Evolutionary conservation across 225 moss, liverwort and hornwort species (phyloP).

Genomic region (Rhytidiadelphus loreus): DNA sequence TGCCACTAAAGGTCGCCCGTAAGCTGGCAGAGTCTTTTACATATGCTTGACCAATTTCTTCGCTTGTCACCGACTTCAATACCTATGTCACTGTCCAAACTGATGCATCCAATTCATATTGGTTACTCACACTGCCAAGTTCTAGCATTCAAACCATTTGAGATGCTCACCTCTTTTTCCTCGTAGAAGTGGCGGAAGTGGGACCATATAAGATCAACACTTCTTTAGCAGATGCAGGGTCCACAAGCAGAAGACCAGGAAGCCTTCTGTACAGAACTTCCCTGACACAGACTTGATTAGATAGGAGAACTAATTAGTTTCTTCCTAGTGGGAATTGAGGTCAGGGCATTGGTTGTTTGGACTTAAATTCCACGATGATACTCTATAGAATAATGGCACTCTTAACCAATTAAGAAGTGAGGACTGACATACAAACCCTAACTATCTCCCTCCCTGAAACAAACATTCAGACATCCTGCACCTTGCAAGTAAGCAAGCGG

Average conservation of each 20-base stretch:
- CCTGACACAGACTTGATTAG: slow-evolving; percentile 51
- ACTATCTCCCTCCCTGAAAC: background rate
- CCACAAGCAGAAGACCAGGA: slow-evolving; percentile 53
- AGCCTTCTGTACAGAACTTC: slow-evolving; percentile 66
- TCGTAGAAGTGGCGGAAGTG: slow-evolving; percentile 64
- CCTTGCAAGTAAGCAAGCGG: background rate
- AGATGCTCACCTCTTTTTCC: slow-evolving; percentile 34
- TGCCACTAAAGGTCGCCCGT: background rate
- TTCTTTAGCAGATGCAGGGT: slow-evolving; percentile 65
- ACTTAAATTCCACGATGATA: background rate
- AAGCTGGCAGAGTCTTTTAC: background rate
- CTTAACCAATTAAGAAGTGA: background rate
- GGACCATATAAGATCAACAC: slow-evolving; percentile 80
- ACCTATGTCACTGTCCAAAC: background rate
- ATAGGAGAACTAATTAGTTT: slow-evolving; percentile 5
- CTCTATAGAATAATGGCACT: background rate
- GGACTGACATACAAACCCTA: background rate
- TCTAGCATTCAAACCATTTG: background rate
- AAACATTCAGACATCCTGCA: background rate
- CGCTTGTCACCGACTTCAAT: background rate
- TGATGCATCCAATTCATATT: background rate
- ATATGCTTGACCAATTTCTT: background rate
- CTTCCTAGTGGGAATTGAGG: background rate
- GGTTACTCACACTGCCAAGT: background rate
- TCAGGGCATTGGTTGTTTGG: background rate